Conservation (phyloP, 768 basidiomycete species). For the Myochromella boudieri region DNA sequence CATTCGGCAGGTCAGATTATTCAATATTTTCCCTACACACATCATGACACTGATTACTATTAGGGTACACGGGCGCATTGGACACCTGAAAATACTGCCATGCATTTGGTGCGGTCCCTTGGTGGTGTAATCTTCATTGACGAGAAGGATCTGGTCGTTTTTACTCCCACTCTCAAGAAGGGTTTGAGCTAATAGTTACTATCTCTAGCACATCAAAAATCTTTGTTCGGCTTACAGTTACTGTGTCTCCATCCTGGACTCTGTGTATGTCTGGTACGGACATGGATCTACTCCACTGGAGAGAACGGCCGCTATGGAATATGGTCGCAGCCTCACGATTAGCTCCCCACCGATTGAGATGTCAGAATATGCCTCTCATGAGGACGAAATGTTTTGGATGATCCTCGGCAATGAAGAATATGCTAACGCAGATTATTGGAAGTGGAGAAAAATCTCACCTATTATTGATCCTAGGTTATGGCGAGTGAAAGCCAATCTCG, state of each 20-base stretch:
- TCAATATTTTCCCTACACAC: not conserved
- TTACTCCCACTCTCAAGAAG: slow-evolving; percentile 5
- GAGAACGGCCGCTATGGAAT: slow-evolving; percentile 59
- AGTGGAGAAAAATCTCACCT: slow-evolving; percentile 53
- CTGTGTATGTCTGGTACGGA: slow-evolving; percentile 82
- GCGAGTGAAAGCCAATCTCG: slow-evolving; percentile 46
- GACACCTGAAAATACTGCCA: slow-evolving; percentile 77
- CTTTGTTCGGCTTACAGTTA: slow-evolving; percentile 87
- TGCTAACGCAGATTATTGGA: slow-evolving; percentile 83
- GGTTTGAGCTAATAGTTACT: not conserved
- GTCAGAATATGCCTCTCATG: slow-evolving; percentile 60
- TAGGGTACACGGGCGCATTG: slow-evolving; percentile 75
- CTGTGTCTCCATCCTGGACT: slow-evolving; percentile 68
- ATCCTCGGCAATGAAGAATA: slow-evolving; percentile 74
- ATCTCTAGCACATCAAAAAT: slow-evolving; percentile 53
- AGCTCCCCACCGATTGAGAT: slow-evolving; percentile 51
- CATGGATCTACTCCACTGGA: slow-evolving; percentile 63
- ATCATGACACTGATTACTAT: slow-evolving; percentile 1
- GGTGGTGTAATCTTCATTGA: slow-evolving; percentile 60
- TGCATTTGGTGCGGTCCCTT: slow-evolving; percentile 67
- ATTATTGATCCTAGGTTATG: slow-evolving; percentile 55
- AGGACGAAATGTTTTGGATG: slow-evolving; percentile 86
- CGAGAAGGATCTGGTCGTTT: slow-evolving; percentile 70
- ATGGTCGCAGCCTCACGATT: slow-evolving; percentile 49
- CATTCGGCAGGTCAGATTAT: slow-evolving; percentile 64